Base-by-base conservation (phyloP, 805 yeast species). In the Spathaspora girioi region DNA sequence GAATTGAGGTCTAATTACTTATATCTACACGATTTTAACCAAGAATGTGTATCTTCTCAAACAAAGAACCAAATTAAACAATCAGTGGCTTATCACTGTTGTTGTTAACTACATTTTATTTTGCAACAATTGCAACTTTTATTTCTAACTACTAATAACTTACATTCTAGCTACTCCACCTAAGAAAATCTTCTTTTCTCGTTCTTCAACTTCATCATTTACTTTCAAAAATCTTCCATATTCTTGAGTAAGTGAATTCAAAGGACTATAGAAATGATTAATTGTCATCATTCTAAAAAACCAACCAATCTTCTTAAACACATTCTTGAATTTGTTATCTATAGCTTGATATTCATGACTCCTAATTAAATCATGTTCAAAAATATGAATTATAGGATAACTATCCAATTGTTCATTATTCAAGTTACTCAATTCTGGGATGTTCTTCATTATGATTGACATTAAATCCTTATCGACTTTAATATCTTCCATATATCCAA, bases 401-500 rank as follows among this genome's bases (percentile, higher is more conserved):
- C 53, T 46, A 2, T 50, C n/a, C 18, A 47, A 27, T 31, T 51
- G 42, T 12, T 38, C 49, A 3, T 19, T 15, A 12, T 38, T 19
- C 26, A 48, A 35, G 2, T 18, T 5, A 19, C 31, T 47, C 17
- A 57, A 55, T 32, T 52, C 63, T 2, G 67, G 63, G 40, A 66
- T 52, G 14, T 59, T 40, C 20, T 51, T 48, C 45, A 67, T 53
- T 7, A 68, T 67, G 29, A 44, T 50, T 12, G 58, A 46, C 35
- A 56, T 59, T 47, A 66, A 55, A 3, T 50, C 56, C 14, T 53
- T 35, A 50, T 62, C 65, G 17, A 66, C 56, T 38, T 42, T 45
- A 9, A 65, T 59, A n/a, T 60, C 60, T 43, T 76, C 79, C 78
- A 75, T 76, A 60, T 79, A 80, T 2, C 84, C 84, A 52, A 71